Conservation (phyloP, 306 rosid genomes). For the Benincasa hispida region DNA sequence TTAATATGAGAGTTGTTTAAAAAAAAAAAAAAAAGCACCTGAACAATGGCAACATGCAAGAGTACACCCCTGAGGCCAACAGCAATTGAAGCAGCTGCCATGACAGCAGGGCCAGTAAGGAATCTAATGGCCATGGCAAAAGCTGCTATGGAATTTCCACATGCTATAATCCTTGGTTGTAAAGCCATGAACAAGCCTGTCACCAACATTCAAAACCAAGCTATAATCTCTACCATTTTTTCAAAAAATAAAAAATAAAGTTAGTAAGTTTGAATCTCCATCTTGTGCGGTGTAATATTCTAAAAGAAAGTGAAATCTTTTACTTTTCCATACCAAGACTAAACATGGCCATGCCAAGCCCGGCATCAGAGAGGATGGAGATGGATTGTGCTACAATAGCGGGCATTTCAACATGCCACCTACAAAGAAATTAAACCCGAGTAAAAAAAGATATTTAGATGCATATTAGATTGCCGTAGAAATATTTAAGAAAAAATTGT, state of each 20-base stretch:
- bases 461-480: no score
- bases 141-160: slow-evolving; percentile 79
- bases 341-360: slow-evolving; percentile 94
- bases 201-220: slow-evolving; percentile 17
- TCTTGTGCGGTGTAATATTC: background rate
- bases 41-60: slow-evolving; percentile 84
- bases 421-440: slow-evolving; percentile 4
- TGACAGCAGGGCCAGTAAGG: slow-evolving; percentile 88
- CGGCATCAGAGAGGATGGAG: slow-evolving; percentile 89
- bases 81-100: slow-evolving; percentile 89
- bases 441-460: background rate
- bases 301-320: no score
- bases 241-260: no score
- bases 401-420: slow-evolving; percentile 86
- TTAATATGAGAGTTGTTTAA: background rate
- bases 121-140: slow-evolving; percentile 85
- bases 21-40: slow-evolving; percentile 23
- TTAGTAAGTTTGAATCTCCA: background rate
- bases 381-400: slow-evolving; percentile 71
- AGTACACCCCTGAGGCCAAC: slow-evolving; percentile 78
- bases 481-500: no score
- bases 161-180: slow-evolving; percentile 94
- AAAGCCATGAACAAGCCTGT: slow-evolving; percentile 91
- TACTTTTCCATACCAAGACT: slow-evolving; percentile 53
- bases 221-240: background rate